phyloP scores from a whole-genome alignment of 768 basidiomycete genomes.

The Lanmaoa pseudosensibilis region DNA sequence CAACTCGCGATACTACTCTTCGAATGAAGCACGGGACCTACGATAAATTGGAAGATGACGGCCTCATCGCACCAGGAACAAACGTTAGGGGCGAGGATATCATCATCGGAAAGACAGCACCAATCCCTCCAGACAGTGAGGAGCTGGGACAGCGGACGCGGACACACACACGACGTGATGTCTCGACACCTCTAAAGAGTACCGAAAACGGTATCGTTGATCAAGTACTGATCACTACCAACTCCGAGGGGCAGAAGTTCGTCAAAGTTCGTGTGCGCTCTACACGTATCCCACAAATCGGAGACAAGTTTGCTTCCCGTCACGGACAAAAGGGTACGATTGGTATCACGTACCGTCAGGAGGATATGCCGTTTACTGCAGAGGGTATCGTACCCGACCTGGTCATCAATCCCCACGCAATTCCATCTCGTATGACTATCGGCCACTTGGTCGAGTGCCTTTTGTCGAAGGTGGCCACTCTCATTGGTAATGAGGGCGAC shows the following conservation, averaged over 20 bases:
- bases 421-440: constrained; percentile 99
- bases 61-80: constrained; percentile 93
- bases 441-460: constrained; percentile 99
- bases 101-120: constrained; percentile 98
- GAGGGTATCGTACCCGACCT: constrained; percentile 97
- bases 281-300: constrained; percentile 95
- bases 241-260: constrained; percentile 94
- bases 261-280: constrained; percentile 97
- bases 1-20: constrained; percentile 86
- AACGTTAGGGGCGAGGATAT: constrained; percentile 97
- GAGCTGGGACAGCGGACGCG: constrained; percentile 96
- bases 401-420: constrained; percentile 99
- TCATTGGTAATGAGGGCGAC: constrained; percentile 96
- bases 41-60: constrained; percentile 96
- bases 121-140: constrained; percentile 93
- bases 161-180: constrained; percentile 90
- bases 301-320: constrained; percentile 99
- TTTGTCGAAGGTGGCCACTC: constrained; percentile 91
- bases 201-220: constrained; percentile 98
- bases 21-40: constrained; percentile 98
- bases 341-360: constrained; percentile 98
- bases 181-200: constrained; percentile 96
- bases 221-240: constrained; percentile 95
- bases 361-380: constrained; percentile 99
- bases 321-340: constrained; percentile 99